Evolutionary conservation across 140 eudicot species (phyloP), one percentile per base, ranked within the genome.

Genomic region (Stevia rebaudiana): DNA sequence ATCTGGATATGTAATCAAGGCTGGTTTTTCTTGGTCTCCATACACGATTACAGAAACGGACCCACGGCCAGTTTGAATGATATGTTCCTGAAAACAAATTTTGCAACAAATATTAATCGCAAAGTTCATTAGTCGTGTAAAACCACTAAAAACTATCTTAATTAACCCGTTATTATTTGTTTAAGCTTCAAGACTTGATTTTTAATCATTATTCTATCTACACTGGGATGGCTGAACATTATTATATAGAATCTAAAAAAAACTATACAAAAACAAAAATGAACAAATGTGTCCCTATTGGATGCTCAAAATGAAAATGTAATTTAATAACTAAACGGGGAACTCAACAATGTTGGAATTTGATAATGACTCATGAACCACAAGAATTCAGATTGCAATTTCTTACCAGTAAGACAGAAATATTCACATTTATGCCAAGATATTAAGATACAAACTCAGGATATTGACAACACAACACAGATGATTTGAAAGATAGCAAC

Each of bases 1-100:
- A 94, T 94, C 99, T 15, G 99, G 99, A 82, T 94, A 94, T 12
- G 99, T 94, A 71, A 94, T 63, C 74, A 94, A 56, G 36, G 97
- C 90, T 23, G 99, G 97, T 65, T 94, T 94, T 67, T 94, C 94
- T 58, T 74, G 96, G 78, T 94, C 97, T 55, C 99, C 99, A 69
- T 94, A 94, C 50, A 94, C 97, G 61, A 94, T 94, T 68, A 94
- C 97, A 43, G 97, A 88, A 41, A 88, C 86, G 52, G 94, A 72
- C 72, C 99, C 99, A 57, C 66, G 74, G 59, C 88, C 88, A 37
- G 99, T 94, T 49, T 81, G 76, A 73, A 94, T 69, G 58, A 68
- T 77, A 76, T 88, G 91, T 74, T 94, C 99, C 99, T 94, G 94
- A 30, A 46, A 49, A 61, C 54, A 71, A 51, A 53, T 51, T 35